phyloP scores from a whole-genome alignment of 1,284 basidiomycete genomes.

The Microbotryum lychnidis-dioicae region DNA sequence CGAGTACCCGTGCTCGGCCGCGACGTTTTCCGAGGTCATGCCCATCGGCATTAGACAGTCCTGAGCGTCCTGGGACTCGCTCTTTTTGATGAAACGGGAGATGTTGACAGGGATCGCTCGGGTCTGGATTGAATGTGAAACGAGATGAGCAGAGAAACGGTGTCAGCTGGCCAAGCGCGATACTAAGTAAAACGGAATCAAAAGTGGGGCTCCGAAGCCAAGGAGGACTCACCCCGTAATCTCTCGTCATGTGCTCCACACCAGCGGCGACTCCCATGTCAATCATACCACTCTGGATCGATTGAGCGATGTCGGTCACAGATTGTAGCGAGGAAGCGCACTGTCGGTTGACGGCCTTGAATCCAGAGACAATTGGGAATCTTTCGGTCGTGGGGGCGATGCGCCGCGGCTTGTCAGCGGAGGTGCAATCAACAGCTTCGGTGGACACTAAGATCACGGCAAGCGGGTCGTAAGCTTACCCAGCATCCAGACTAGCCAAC shows the following conservation, averaged over 20 bases:
- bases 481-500: slow-evolving; percentile 41
- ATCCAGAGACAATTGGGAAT: slow-evolving; percentile 30
- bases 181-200: background rate
- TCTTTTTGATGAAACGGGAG: slow-evolving; percentile 36
- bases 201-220: no score
- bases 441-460: slow-evolving; percentile 18
- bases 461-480: slow-evolving; percentile 30
- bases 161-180: background rate
- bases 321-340: slow-evolving; percentile 40
- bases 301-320: slow-evolving; percentile 40
- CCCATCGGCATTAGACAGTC: slow-evolving; percentile 43
- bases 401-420: background rate
- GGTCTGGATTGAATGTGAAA: slow-evolving; percentile 17
- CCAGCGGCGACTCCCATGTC: slow-evolving; percentile 67
- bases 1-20: slow-evolving; percentile 40
- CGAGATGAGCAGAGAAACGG: background rate
- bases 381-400: slow-evolving; percentile 4
- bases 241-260: slow-evolving; percentile 29
- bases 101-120: slow-evolving; percentile 38
- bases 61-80: slow-evolving; percentile 32
- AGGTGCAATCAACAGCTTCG: background rate
- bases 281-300: slow-evolving; percentile 60
- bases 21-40: slow-evolving; percentile 44
- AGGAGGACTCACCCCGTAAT: slow-evolving; percentile 24
- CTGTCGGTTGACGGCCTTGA: slow-evolving; percentile 41